Percentiles rank a stretch among this genome's conserved stretches.
These are phyloP conservation scores for Simplicillium aogashimaense DNA, from an alignment of 2,329 filamentous ascomycete species.

Conservation along the genomic window DNA sequence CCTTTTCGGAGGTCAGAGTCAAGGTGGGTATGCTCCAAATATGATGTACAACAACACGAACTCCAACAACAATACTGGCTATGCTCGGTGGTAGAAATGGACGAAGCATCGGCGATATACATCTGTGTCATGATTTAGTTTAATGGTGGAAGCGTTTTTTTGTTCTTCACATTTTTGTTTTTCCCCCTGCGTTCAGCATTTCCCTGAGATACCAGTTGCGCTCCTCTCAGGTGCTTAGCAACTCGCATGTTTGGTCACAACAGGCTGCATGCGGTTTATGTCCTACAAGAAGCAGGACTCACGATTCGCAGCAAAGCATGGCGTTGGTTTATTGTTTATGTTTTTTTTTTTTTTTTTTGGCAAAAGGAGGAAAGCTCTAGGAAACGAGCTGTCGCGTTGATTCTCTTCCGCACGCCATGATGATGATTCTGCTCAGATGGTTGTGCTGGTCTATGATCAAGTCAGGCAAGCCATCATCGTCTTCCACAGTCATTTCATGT, in stretches of 20 bases:
- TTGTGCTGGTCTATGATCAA: slow-evolving; percentile 18
- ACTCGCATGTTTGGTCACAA: slow-evolving; percentile 20
- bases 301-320: slow-evolving; percentile 16
- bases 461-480: slow-evolving; percentile 62
- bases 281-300: slow-evolving; percentile 15
- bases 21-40: slow-evolving; percentile 90
- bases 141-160: slow-evolving; percentile 16
- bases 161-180: slow-evolving; percentile 14
- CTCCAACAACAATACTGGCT: slow-evolving; percentile 39
- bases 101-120: background rate
- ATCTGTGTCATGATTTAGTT: slow-evolving; percentile 10
- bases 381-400: background rate
- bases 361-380: background rate
- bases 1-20: slow-evolving; percentile 75
- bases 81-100: slow-evolving; percentile 53
- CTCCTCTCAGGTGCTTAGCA: slow-evolving; percentile 11
- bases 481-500: slow-evolving; percentile 53
- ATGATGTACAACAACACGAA: slow-evolving; percentile 56
- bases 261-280: slow-evolving; percentile 18
- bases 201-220: too few species aligned
- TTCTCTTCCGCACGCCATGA: too few species aligned
- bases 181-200: slow-evolving; percentile 11
- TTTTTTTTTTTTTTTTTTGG: slow-evolving; percentile 14
- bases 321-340: slow-evolving; percentile 17
- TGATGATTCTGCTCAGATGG: too few species aligned